Conservation (phyloP, 495 filamentous ascomycete genomes). For the Penicillium odoratum region DNA sequence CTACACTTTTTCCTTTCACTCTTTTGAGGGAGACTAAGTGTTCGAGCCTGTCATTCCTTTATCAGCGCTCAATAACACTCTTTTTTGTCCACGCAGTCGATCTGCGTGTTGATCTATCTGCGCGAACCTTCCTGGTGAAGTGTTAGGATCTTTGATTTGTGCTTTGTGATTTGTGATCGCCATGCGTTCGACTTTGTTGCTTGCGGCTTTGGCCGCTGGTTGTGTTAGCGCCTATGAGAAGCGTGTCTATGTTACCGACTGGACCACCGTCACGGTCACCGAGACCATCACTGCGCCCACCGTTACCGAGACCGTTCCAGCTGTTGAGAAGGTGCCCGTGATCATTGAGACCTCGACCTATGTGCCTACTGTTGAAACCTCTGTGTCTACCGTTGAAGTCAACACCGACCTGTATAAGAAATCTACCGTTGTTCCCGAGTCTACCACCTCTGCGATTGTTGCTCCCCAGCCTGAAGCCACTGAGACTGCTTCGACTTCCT, state of each 20-base stretch:
- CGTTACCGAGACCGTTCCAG: slow-evolving; percentile 19
- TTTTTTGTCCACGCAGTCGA: slow-evolving; percentile 39
- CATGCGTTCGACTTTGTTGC: slow-evolving; percentile 69
- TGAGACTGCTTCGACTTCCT: slow-evolving; percentile 15
- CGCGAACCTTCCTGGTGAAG: slow-evolving; percentile 45
- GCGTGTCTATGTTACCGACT: slow-evolving; percentile 54
- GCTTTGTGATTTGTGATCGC: slow-evolving; percentile 26
- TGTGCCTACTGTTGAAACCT: slow-evolving; percentile 10
- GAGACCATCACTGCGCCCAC: slow-evolving; percentile 58
- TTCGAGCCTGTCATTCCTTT: slow-evolving; percentile 46
- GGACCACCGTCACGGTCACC: slow-evolving; percentile 60
- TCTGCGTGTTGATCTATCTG: slow-evolving; percentile 30
- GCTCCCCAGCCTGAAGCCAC: not conserved
- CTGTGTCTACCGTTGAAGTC: not conserved
- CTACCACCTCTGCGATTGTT: slow-evolving; percentile 9
- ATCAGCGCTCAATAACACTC: slow-evolving; percentile 21
- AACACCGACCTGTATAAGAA: slow-evolving; percentile 21
- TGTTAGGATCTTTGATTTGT: slow-evolving; percentile 11
- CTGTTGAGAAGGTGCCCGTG: slow-evolving; percentile 18
- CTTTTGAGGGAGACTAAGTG: slow-evolving; percentile 38
- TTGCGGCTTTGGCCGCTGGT: slow-evolving; percentile 63
- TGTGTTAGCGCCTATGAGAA: slow-evolving; percentile 57
- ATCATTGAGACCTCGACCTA: slow-evolving; percentile 5
- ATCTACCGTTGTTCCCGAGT: slow-evolving; percentile 21
- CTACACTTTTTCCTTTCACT: slow-evolving; percentile 28